phyloP scores from a whole-genome alignment of 768 basidiomycete species.

The Chlorophyllum brunneum region DNA sequence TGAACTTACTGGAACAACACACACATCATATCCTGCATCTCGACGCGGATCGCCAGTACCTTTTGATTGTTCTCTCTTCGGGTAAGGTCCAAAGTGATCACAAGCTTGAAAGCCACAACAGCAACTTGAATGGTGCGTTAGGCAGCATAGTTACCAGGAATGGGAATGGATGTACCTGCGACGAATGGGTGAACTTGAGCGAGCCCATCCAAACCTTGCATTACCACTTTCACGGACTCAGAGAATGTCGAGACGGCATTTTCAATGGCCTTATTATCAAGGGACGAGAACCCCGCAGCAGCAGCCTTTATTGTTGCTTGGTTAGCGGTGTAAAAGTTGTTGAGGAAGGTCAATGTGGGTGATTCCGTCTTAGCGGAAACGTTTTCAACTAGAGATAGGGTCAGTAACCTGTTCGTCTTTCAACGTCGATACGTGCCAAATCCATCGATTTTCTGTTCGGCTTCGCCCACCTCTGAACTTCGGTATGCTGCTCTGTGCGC shows the following conservation, averaged over 20 bases:
- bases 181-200: conserved; percentile 34
- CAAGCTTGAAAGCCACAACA: conserved; percentile 46
- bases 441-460: background rate
- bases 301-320: background rate
- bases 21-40: conserved; percentile 49
- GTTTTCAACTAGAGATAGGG: background rate
- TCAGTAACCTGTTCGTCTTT: background rate
- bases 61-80: conserved; percentile 52
- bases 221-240: conserved; percentile 19
- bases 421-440: background rate
- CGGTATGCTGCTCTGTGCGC: background rate
- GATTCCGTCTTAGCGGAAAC: background rate
- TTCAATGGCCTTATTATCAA: conserved; percentile 4
- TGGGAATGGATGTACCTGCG: conserved; percentile 21
- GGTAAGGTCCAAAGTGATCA: conserved; percentile 43
- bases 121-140: conserved; percentile 27
- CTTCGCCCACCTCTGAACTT: background rate
- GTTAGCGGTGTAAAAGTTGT: conserved; percentile 3
- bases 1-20: conserved; percentile 40
- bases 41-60: conserved; percentile 37
- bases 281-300: background rate
- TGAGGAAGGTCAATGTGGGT: background rate
- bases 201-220: conserved; percentile 30
- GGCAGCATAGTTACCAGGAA: background rate
- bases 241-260: conserved; percentile 5